A percentile compares a stretch with the other conserved stretches of the same genome.
These are phyloP conservation scores for Xylariomycetidae sp. DNA, from an alignment of 2,329 filamentous ascomycete species.

Conservation along the genomic window DNA sequence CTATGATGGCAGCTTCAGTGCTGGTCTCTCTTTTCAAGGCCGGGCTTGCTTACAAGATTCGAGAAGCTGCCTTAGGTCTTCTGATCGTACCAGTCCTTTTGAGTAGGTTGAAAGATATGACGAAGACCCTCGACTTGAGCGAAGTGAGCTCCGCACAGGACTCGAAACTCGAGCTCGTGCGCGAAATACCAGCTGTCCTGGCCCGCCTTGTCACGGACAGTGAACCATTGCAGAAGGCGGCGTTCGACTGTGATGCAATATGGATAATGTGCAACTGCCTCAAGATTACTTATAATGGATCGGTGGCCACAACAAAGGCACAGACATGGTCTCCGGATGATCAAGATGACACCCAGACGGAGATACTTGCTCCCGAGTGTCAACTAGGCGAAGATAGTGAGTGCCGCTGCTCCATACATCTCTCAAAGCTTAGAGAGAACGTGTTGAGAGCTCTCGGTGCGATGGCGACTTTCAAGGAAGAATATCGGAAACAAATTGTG, in stretches of 20 bases:
- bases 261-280: constrained; percentile 44
- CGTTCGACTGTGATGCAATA: constrained; percentile 59
- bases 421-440: constrained; percentile 71
- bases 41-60: constrained; percentile 58
- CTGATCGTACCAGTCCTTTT: constrained; percentile 68
- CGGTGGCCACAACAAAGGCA: constrained; percentile 26
- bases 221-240: constrained; percentile 74
- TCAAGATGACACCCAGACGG: constrained; percentile 18
- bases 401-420: constrained; percentile 58
- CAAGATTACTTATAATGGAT: constrained; percentile 46
- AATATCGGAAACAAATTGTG: constrained; percentile 76
- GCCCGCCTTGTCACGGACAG: constrained; percentile 76
- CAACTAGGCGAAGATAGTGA: constrained; percentile 59
- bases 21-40: constrained; percentile 66
- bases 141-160: constrained; percentile 24
- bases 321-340: constrained; percentile 33
- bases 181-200: constrained; percentile 70
- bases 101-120: constrained; percentile 55
- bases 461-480: constrained; percentile 74
- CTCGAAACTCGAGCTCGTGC: constrained; percentile 51
- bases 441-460: constrained; percentile 77
- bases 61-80: constrained; percentile 60
- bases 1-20: constrained; percentile 65
- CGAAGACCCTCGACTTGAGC: constrained; percentile 30
- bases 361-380: constrained; percentile 32